Evolutionary conservation across 2,329 filamentous ascomycete genomes (phyloP).

Genomic region (Aspergillus ochraceoroseus): DNA sequence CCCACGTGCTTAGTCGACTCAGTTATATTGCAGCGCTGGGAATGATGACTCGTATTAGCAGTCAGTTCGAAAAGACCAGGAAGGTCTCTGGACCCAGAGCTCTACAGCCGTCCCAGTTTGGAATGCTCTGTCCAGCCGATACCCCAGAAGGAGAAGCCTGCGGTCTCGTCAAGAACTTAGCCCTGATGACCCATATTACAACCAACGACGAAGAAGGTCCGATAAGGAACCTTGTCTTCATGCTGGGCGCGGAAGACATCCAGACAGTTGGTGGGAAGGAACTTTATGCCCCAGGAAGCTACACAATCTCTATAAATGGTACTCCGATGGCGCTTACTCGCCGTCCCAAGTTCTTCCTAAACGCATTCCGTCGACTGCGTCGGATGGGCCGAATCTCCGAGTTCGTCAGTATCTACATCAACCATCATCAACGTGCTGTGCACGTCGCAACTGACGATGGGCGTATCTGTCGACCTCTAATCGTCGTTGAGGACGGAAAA

Average conservation of each 20-base stretch:
- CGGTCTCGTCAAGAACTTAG: constrained; percentile 95
- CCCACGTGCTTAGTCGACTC: constrained; percentile 87
- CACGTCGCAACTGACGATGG: constrained; percentile 97
- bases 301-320: constrained; percentile 91
- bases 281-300: constrained; percentile 76
- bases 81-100: constrained; percentile 96
- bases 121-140: constrained; percentile 95
- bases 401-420: constrained; percentile 95
- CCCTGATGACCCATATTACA: constrained; percentile 98
- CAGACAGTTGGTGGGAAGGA: constrained; percentile 76
- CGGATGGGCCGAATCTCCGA: constrained; percentile 89
- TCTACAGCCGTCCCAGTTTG: constrained; percentile 93
- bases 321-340: constrained; percentile 85
- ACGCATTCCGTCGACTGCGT: constrained; percentile 77
- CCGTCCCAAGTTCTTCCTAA: constrained; percentile 79
- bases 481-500: constrained; percentile 84
- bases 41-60: constrained; percentile 99
- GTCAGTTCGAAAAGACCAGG: constrained; percentile 97
- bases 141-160: constrained; percentile 98
- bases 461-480: constrained; percentile 89
- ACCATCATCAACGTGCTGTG: constrained; percentile 83
- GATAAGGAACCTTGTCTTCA: constrained; percentile 78
- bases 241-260: constrained; percentile 78
- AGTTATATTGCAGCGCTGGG: constrained; percentile 96
- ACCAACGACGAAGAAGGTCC: constrained; percentile 92